Conservation (phyloP, 2,329 filamentous ascomycete genomes). For the Aspergillus tamarii region DNA sequence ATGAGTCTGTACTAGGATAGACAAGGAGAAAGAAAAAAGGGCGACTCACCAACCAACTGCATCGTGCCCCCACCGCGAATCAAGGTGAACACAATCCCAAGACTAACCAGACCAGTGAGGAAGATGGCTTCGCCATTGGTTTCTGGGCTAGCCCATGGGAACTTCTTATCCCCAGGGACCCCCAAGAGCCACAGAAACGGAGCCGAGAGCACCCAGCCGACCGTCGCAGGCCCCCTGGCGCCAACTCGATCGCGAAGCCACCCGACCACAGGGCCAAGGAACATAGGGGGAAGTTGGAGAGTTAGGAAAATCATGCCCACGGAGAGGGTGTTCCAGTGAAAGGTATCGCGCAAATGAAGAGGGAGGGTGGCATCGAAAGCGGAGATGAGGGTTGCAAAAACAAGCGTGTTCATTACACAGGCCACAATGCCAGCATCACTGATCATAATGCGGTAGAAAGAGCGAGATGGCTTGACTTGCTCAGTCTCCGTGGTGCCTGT, state of each 20-base stretch:
- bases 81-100: constrained; percentile 25
- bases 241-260: constrained; percentile 39
- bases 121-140: constrained; percentile 26
- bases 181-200: constrained; percentile 30
- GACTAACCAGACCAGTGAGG: constrained; percentile 19
- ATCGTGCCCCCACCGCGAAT: constrained; percentile 30
- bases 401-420: constrained; percentile 47
- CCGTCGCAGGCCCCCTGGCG: constrained; percentile 21
- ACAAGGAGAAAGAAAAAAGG: not conserved
- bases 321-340: constrained; percentile 58
- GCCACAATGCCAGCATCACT: constrained; percentile 45
- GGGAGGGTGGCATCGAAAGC: constrained; percentile 60
- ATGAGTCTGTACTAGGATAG: not conserved
- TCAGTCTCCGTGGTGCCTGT: not conserved
- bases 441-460: constrained; percentile 45
- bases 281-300: constrained; percentile 60
- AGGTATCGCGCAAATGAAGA: constrained; percentile 56
- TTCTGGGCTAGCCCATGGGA: constrained; percentile 28
- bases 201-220: constrained; percentile 24
- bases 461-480: not conserved
- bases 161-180: constrained; percentile 26
- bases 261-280: constrained; percentile 63
- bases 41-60: constrained; percentile 31
- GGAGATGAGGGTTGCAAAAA: constrained; percentile 54
- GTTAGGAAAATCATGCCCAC: constrained; percentile 61